These are phyloP conservation scores for Thelephora ganbajun DNA, from an alignment of 768 basidiomycete species.

Conservation along the genomic window DNA sequence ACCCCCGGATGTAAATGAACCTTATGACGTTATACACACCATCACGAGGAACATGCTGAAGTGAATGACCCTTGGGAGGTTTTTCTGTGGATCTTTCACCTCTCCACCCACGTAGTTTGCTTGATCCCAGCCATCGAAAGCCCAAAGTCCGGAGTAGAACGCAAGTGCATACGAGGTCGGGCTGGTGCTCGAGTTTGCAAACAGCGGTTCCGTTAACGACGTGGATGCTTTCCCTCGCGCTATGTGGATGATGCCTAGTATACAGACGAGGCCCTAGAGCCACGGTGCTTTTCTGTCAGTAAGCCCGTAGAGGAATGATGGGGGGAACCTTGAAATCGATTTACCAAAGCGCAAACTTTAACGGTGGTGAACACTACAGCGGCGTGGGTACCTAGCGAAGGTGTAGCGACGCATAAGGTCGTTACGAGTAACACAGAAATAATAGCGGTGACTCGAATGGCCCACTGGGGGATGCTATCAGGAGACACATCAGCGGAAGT, in stretches of 20 bases:
- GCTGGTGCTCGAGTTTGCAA: conserved; percentile 58
- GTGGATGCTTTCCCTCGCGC: conserved; percentile 54
- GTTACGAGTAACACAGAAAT: conserved; percentile 61
- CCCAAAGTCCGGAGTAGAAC: conserved; percentile 89
- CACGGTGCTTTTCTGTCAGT: too few species aligned
- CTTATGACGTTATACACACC: conserved; percentile 25
- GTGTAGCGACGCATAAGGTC: conserved; percentile 64
- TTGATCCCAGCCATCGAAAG: conserved; percentile 95
- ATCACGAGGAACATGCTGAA: conserved; percentile 77
- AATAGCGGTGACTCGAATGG: conserved; percentile 76
- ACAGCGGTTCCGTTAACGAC: conserved; percentile 55
- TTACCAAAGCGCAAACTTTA: conserved; percentile 68
- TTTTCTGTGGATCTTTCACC: conserved; percentile 67
- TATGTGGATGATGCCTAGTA: conserved; percentile 70
- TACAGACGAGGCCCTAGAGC: conserved; percentile 31
- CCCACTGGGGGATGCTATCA: conserved; percentile 77
- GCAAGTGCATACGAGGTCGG: conserved; percentile 87
- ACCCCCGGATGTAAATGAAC: neutral
- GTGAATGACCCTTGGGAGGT: conserved; percentile 83
- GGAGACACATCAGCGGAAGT: conserved; percentile 59
- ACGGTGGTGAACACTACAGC: conserved; percentile 80
- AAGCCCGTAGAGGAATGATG: neutral
- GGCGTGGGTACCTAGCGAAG: conserved; percentile 64
- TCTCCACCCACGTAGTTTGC: conserved; percentile 87
- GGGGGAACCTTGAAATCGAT: conserved; percentile 11